A percentile compares a stretch with the other conserved stretches of the same genome.
Conservation (phyloP, 2,329 filamentous ascomycete genomes). For the Niveomyces coronatus region DNA sequence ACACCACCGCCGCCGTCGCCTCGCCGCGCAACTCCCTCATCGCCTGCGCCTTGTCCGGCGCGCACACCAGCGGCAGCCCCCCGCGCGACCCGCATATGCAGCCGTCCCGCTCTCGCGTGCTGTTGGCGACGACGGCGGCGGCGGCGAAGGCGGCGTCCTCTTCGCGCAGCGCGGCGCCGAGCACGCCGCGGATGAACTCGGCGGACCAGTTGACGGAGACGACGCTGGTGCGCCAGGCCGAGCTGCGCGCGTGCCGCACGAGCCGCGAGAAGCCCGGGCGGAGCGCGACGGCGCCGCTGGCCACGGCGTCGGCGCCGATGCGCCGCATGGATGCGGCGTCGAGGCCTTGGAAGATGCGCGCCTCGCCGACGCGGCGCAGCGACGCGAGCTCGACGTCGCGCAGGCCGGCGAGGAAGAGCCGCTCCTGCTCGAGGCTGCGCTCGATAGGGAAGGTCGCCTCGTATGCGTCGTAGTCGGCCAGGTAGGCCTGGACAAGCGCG, state of each 20-base stretch:
- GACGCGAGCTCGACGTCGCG: conserved; percentile 36
- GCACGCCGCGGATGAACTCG: conserved; percentile 35
- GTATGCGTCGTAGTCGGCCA: conserved; percentile 31
- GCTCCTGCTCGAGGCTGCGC: conserved; percentile 27
- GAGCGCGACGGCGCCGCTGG: conserved; percentile 23
- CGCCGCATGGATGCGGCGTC: conserved; percentile 20
- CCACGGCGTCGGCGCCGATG: conserved; percentile 28
- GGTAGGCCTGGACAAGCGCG: conserved; percentile 34
- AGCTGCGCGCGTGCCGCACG: conserved; percentile 15
- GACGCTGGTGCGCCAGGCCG: conserved; percentile 30
- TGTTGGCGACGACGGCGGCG: conserved; percentile 36
- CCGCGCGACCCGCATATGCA: conserved; percentile 30
- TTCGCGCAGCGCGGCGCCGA: conserved; percentile 19
- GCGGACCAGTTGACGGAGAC: conserved; percentile 43
- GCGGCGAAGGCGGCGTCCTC: conserved; percentile 31
- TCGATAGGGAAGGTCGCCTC: conserved; percentile 22
- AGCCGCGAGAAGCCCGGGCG: conserved; percentile 30
- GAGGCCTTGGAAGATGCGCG: conserved; percentile 35
- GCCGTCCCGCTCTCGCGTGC: conserved; percentile 25
- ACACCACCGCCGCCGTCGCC: conserved; percentile 26
- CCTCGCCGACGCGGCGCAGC: conserved; percentile 30
- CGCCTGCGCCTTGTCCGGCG: conserved; percentile 35
- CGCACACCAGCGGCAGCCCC: conserved; percentile 24
- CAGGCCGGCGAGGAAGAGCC: conserved; percentile 29
- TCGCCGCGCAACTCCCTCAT: conserved; percentile 21